Conservation (phyloP, 441 rosid genomes). For the Mallotus repandus region DNA sequence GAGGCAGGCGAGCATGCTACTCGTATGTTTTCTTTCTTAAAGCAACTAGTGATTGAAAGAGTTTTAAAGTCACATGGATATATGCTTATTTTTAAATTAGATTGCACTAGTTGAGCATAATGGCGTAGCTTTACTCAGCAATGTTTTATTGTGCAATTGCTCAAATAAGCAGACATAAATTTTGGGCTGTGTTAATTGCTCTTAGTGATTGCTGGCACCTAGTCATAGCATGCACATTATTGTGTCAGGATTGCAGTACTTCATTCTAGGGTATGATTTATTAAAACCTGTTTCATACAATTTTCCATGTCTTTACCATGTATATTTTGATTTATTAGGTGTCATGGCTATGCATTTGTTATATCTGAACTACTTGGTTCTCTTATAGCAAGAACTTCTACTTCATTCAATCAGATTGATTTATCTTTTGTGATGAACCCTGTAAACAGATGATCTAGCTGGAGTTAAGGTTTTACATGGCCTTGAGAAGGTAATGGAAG, state of each 20-base stretch:
- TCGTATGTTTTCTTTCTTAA: constrained; percentile 36
- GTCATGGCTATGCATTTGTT: neutral
- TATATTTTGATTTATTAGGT: neutral
- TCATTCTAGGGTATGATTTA: neutral
- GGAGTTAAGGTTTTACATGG: constrained; percentile 95
- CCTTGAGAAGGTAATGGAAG: constrained; percentile 88
- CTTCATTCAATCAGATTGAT: constrained; percentile 12
- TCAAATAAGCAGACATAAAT: neutral
- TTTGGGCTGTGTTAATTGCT: neutral
- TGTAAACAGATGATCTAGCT: constrained; percentile 65
- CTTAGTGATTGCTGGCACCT: neutral
- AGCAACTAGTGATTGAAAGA: neutral
- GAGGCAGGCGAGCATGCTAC: constrained; percentile 40
- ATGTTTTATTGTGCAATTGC: neutral
- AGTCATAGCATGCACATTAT: neutral
- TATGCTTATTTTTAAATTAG: neutral
- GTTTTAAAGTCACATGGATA: neutral
- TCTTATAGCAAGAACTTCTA: constrained; percentile 13
- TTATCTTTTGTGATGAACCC: constrained; percentile 12
- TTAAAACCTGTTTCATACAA: neutral
- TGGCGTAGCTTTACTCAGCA: neutral
- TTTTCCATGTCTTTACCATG: neutral
- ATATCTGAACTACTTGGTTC: constrained; percentile 14
- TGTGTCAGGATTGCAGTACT: neutral
- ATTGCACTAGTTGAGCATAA: neutral